phyloP scores from a whole-genome alignment of 2,329 filamentous ascomycete genomes.

The Rasamsonia emersonii region DNA sequence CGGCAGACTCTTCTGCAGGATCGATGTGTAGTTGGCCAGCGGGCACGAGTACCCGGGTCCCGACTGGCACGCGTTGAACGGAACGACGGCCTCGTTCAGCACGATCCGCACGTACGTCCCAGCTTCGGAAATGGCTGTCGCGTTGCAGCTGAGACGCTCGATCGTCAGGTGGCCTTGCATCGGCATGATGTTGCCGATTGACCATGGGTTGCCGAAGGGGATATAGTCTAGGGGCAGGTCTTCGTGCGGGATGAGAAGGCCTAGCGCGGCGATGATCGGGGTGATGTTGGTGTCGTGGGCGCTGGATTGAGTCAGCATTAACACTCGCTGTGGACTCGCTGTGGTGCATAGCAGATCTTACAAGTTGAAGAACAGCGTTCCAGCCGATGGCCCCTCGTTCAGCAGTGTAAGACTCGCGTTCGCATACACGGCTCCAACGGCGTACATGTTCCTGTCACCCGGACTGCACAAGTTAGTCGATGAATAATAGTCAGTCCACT shows the following conservation, averaged over 20 bases:
- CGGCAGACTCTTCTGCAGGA: constrained; percentile 4
- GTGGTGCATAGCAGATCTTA: background rate
- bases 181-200: constrained; percentile 14
- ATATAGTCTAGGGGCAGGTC: constrained; percentile 13
- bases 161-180: constrained; percentile 15
- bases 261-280: constrained; percentile 14
- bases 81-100: constrained; percentile 17
- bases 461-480: constrained; percentile 7
- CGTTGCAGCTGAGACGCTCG: constrained; percentile 15
- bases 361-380: constrained; percentile 12
- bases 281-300: constrained; percentile 14
- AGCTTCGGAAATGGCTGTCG: constrained; percentile 7
- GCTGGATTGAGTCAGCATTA: constrained; percentile 3
- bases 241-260: constrained; percentile 11
- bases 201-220: constrained; percentile 12
- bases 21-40: constrained; percentile 5
- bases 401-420: constrained; percentile 14
- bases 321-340: no score
- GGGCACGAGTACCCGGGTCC: constrained; percentile 15
- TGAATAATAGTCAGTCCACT: no score
- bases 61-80: constrained; percentile 9
- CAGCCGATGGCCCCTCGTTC: constrained; percentile 11
- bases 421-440: constrained; percentile 15
- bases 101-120: constrained; percentile 14
- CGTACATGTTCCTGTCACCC: constrained; percentile 12